phyloP scores from a whole-genome alignment of 164 flowering plant genomes.

The Dillenia turbinata region DNA sequence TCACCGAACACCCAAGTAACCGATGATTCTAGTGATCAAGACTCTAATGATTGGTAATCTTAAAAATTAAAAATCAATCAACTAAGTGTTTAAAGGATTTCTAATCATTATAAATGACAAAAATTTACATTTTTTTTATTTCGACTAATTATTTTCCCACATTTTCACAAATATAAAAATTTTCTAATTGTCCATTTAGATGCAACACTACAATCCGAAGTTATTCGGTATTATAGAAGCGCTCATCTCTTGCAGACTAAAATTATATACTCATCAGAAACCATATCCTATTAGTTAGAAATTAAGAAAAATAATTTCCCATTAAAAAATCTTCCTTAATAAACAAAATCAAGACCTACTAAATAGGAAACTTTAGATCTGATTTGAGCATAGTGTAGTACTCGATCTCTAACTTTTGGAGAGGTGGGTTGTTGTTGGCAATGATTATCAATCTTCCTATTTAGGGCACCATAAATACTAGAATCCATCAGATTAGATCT shows the following conservation, averaged over 20 bases:
- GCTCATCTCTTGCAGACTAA: constrained; percentile 27
- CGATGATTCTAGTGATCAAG: no score
- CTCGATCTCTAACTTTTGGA: constrained; percentile 69
- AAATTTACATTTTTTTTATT: no score
- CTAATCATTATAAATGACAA: no score
- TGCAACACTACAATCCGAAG: no score
- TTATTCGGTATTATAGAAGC: not conserved
- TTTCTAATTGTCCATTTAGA: no score
- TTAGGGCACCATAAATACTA: not conserved
- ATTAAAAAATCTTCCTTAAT: not conserved
- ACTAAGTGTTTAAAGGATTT: no score
- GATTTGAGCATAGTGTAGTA: constrained; percentile 56
- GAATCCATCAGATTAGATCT: not conserved
- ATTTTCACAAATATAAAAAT: no score
- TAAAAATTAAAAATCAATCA: no score
- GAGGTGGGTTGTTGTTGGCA: constrained; percentile 69
- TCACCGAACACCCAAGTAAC: no score
- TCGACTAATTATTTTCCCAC: no score
- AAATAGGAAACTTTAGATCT: no score
- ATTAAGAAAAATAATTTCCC: not conserved
- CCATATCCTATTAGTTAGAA: not conserved
- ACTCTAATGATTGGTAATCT: no score
- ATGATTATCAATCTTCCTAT: constrained; percentile 53
- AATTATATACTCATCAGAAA: not conserved
- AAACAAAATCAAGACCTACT: not conserved